A percentile compares a stretch with the other conserved stretches of the same genome.
These are phyloP conservation scores for Solanum clarkiae DNA, from an alignment of 257 asterid species.

Conservation along the genomic window DNA sequence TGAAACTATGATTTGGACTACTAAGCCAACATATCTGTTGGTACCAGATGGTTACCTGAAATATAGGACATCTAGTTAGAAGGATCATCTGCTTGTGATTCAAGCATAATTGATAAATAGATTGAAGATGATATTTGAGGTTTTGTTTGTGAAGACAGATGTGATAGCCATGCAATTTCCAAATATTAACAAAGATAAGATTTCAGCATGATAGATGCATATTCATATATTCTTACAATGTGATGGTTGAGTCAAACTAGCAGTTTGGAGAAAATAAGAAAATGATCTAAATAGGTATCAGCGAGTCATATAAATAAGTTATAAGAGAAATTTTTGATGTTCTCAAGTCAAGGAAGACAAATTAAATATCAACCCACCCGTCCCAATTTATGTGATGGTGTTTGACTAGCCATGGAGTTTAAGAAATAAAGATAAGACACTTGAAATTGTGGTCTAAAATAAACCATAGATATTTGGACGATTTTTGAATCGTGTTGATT, in stretches of 20 bases:
- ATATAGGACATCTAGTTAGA: not conserved
- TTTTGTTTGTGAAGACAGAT: not conserved
- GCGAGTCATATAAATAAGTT: not conserved
- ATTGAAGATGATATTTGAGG: not conserved
- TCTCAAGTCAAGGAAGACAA: not conserved
- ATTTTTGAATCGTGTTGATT: not conserved
- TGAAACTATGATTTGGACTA: not conserved
- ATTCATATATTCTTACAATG: not conserved
- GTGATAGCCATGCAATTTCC: not conserved
- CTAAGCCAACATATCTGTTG: not conserved
- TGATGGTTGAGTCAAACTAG: not conserved
- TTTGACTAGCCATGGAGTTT: not conserved
- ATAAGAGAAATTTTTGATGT: not conserved
- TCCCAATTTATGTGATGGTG: not conserved
- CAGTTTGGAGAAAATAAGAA: not conserved
- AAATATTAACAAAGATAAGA: not conserved
- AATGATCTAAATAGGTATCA: not conserved
- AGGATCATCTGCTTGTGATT: not conserved
- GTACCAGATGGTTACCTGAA: not conserved
- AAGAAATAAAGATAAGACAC: not conserved
- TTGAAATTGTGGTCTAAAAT: not conserved
- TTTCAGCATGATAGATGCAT: not conserved
- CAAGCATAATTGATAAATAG: not conserved
- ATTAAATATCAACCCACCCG: not conserved
- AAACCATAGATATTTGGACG: not conserved